Base-by-base conservation (phyloP, 805 yeast species). In the Clavispora asparagi region DNA sequence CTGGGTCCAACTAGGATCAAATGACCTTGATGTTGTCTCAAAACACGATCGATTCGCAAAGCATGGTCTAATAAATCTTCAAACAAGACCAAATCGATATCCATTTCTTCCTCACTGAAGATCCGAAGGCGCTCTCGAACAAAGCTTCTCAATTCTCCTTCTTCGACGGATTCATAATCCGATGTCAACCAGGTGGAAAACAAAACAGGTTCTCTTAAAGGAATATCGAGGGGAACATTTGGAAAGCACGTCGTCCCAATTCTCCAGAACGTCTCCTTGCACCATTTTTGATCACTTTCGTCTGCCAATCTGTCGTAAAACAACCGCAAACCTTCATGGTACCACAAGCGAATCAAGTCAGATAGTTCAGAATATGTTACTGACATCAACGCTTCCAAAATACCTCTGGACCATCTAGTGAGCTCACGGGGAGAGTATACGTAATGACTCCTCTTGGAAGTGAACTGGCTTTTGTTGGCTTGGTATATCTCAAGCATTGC, bases 11-110 rank as follows among this genome's bases (percentile, higher is more conserved):
- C 85, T 35, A 92, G 61, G 52, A 92, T 87, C 72, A 87, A 63
- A 62, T 92, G 98, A 0, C 98, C 98, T 57, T 91, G 97, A 0
- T 84, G 82, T 57, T 89, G 95, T 44, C 82, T 76, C 41, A 92
- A 62, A 0, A 88, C 92, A 46, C 98, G 68, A 56, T 91, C 96
- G 41, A 91, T 80, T 48, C 95, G 65, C 26, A 92, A 65, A 19
- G 85, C 74, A 59, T 90, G 90, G 45, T 85, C 91, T 8, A 91
- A 62, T 48, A 87, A 70, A 5, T 83, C 87, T 39, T 83, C 85
- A 60, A 81, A 83, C 7, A 90, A 63, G 0, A 87, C 76, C 31
- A 89, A 59, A 2, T 79, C 65, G 4, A 74, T 73, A 38, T 82
- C 86, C 8, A 81, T 56, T 46, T 85, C 91, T 58, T 90, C 97